Evolutionary conservation across 257 asterid genomes (phyloP), one percentile per base, ranked within the genome.

Genomic region (Jaltomata sinuosa): DNA sequence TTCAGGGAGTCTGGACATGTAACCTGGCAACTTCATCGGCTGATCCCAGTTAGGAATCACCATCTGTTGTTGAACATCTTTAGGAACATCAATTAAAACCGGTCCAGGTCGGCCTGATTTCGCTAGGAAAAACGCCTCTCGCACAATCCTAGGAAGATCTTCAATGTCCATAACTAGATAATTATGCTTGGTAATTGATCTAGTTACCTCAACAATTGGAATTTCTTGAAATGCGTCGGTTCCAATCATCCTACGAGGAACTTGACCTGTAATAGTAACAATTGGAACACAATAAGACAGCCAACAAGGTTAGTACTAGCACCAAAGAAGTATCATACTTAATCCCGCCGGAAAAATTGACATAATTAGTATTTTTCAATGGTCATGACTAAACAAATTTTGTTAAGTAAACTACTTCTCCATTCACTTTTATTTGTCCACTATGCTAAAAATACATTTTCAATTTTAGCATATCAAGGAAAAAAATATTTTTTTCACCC

Each of bases 191-290:
- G 98, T 94, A 74, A 94, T 94, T 1, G 97, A 92, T 79, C 97
- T 85, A 2, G 97, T 93, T 89, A 94, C 94, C 92, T 92, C 97
- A 1, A 94, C 95, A 27, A 94, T 93, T 0, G 97, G 95, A 5
- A 95, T 93, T 69, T 94, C 98, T 59, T 94, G 98, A 85, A 94
- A 94, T 6, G 98, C 97, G 55, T 94, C 97, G 0, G 97, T 94
- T 4, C 98, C 98, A 27, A 94, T 94, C 98, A 94, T 91, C 65
- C 91, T 85, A 67, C 96, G 90, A 6, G 98, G 97, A 34, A 79
- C 83, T 36, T 79, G 98, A 31, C 98, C 98, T 2, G 98, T 95
- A 71, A 14, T 15, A 31, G 11, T 10, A 64, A 14, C 71, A 22
- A 59, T 22, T n/a, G n/a, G n/a, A n/a, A n/a, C n/a, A n/a, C n/a